Conservation (phyloP, 1,139 yeast genomes). For the Sugiyamaella grinbergsii region DNA sequence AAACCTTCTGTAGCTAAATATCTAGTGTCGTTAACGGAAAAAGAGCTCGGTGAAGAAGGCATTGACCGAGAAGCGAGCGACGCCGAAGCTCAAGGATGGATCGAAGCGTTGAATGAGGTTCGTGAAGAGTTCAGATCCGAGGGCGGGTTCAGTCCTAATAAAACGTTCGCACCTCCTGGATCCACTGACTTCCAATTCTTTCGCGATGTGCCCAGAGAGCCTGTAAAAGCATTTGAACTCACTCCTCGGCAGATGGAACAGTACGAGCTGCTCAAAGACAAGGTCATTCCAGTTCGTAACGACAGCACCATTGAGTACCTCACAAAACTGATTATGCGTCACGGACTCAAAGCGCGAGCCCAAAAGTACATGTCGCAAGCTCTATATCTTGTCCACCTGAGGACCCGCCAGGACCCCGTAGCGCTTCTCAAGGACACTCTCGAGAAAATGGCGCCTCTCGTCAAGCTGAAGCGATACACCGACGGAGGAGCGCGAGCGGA, state of each 20-base stretch:
- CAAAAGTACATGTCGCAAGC: slow-evolving; percentile 75
- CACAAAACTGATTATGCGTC: slow-evolving; percentile 86
- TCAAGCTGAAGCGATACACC: slow-evolving; percentile 72
- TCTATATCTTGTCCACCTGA: slow-evolving; percentile 73
- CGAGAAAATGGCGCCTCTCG: slow-evolving; percentile 83
- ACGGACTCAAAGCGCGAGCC: slow-evolving; percentile 86
- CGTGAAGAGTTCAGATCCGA: slow-evolving; percentile 49
- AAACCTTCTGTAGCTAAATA: slow-evolving; percentile 27
- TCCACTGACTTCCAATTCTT: slow-evolving; percentile 33
- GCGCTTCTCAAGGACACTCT: slow-evolving; percentile 69
- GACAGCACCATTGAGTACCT: slow-evolving; percentile 78
- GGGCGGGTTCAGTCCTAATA: slow-evolving; percentile 39
- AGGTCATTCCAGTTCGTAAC: slow-evolving; percentile 60
- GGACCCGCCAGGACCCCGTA: slow-evolving; percentile 75
- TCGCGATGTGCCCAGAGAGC: slow-evolving; percentile 25
- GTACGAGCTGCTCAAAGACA: slow-evolving; percentile 51
- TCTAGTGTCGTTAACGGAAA: slow-evolving; percentile 29
- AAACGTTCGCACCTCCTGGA: slow-evolving; percentile 40
- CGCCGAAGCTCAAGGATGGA: slow-evolving; percentile 66
- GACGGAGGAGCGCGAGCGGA: slow-evolving; percentile 85
- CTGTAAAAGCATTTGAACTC: slow-evolving; percentile 45
- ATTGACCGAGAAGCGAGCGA: slow-evolving; percentile 42
- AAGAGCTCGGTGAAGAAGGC: slow-evolving; percentile 24
- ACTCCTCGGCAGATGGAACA: slow-evolving; percentile 61
- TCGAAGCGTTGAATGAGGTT: slow-evolving; percentile 59